Base-by-base conservation (phyloP, 352 stramenopile species). In the Elongisporangium anandrum region DNA sequence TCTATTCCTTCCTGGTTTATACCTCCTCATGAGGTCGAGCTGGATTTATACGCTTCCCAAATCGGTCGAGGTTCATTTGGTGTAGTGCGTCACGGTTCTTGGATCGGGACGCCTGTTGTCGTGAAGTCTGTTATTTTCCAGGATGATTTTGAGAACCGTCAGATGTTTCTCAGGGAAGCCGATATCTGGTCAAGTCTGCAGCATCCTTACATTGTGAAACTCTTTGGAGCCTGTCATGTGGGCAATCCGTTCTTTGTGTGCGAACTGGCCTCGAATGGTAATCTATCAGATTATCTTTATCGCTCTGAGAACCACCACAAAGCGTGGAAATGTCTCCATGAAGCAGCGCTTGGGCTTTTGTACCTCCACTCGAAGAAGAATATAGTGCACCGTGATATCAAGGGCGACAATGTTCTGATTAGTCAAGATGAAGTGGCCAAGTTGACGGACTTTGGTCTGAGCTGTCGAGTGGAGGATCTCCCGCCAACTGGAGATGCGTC, bases 131-230 rank as follows among this genome's bases (percentile, higher is more conserved):
- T 45, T 45, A 16, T 17, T 4, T 17, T 45, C 10, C 10, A 45
- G 8, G 34, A 45, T 2, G 10, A 17, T 13, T 39, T 39, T 56
- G 45, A 55, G 41, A 21, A 16, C n/a, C 26, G 39, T 6, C 1
- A 51, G 16, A 61, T 58, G 48, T 66, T 66, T 23, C 21, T 45
- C 2, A 50, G 45, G 2, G 60, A 61, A 53, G 54, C 60, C 17
- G 38, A 55, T n/a, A 61, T 66, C 49, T 66, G 60, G 60, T 66
- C 60, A 19, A 38, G 54, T 9, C 52, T 64, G 3, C 57, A 50
- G 22, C 60, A 66, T 21, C 60, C 54, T 17, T 41, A 66, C 22
- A 51, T 61, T 1, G 52, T 58, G 20, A 54, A 55, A 19, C 54
- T 66, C 0, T 66, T 66, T 23, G 60, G 54, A 19, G 60, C 54